Evolutionary conservation across 2,329 filamentous ascomycete species (phyloP).

Genomic region (Teratosphaeria pseudoeucalypti): DNA sequence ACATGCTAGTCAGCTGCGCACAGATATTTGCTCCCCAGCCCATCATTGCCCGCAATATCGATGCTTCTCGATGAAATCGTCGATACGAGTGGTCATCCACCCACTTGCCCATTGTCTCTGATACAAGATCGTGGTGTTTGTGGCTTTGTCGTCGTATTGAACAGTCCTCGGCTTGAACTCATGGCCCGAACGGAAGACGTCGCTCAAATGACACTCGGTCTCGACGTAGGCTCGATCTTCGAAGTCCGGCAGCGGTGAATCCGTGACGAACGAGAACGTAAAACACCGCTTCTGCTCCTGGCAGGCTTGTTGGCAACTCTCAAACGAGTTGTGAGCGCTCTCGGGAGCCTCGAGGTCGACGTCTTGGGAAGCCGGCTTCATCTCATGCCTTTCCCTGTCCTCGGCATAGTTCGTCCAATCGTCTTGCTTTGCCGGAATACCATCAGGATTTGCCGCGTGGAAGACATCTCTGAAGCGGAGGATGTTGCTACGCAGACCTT

Average conservation of each 20-base stretch:
- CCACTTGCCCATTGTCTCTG: constrained; percentile 7
- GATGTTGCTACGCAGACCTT: background rate
- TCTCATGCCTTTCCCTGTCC: constrained; percentile 1
- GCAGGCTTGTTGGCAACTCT: constrained; percentile 10
- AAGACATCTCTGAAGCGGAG: constrained; percentile 9
- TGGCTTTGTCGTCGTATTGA: background rate
- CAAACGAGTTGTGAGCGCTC: constrained; percentile 4
- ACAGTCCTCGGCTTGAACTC: constrained; percentile 2
- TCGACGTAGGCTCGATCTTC: constrained; percentile 1
- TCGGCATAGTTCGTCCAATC: constrained; percentile 14
- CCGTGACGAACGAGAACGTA: constrained; percentile 9
- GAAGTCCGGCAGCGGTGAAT: background rate
- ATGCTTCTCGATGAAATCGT: constrained; percentile 2
- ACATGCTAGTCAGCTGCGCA: too few relatives aligned
- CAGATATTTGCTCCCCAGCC: background rate
- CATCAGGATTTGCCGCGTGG: constrained; percentile 3
- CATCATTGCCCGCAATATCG: background rate
- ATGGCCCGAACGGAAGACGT: constrained; percentile 11
- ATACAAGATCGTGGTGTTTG: background rate
- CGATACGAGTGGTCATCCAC: constrained; percentile 10
- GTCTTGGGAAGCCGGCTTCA: constrained; percentile 1
- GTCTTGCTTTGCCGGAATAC: constrained; percentile 1
- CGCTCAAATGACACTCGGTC: constrained; percentile 12
- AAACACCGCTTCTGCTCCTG: constrained; percentile 11
- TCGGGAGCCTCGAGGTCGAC: constrained; percentile 1